Evolutionary conservation across 345 rosid species (phyloP), one percentile per base, ranked within the genome.

Genomic region (Brassica cretica): DNA sequence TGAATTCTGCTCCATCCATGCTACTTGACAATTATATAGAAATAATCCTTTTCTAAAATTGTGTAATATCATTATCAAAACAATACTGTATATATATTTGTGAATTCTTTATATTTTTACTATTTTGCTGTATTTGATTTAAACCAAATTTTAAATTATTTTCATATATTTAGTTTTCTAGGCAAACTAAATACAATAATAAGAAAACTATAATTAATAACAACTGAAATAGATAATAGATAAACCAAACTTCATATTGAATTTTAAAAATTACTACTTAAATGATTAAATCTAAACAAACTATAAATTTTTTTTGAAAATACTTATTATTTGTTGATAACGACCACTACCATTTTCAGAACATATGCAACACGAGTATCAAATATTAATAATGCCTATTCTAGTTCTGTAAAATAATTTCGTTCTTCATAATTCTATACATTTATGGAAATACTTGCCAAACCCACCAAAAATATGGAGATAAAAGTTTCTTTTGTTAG

Each of bases 381-480:
- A 12, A 12, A 46, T 12, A 5, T n/a, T 5, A 51, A n/a, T 51
- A 51, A n/a, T n/a, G 19, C 6, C 7, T 51, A 51, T 51, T 51
- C 18, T 51, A 51, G 8, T 51, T 1, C 56, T 51, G 19, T 51
- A n/a, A 51, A 51, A 0, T 51, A 51, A 51, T 51, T 51, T 51
- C 15, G 56, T 51, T 51, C n/a, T 51, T 51, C 19, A 5, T 51
- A n/a, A 51, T 5, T 51, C 56, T 51, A 51, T 51, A 14, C 6
- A 51, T 51, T 51, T n/a, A n/a, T 51, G 56, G 7, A 51, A 51
- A n/a, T 51, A 51, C 56, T 51, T 51, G 56, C 56, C 19, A 51
- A 51, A 51, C 56, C 56, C 56, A 51, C 18, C 56, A n/a, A 44
- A 56, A 10, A 41, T 58, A 65, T 78, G 72, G 71, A 39, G 64